Percentiles rank a stretch among this genome's conserved stretches.
These are phyloP conservation scores for Fraxinus americana DNA, from an alignment of 257 asterid genomes.

Conservation along the genomic window DNA sequence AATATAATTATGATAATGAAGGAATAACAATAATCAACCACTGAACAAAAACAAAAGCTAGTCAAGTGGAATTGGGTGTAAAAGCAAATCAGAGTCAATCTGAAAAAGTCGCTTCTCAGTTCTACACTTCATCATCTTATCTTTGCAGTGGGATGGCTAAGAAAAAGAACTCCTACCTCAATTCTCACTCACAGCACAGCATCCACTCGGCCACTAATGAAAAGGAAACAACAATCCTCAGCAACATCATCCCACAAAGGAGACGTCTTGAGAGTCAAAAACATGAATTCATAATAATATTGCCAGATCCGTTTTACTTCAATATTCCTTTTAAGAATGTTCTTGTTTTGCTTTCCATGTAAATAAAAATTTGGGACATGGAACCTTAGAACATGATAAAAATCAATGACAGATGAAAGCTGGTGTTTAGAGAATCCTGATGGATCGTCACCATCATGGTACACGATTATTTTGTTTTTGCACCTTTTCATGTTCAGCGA, in stretches of 20 bases:
- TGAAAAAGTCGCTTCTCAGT: background rate
- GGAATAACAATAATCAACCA: background rate
- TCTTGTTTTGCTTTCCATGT: background rate
- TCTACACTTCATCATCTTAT: background rate
- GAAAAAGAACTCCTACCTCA: background rate
- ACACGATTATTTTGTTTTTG: background rate
- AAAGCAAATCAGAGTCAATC: background rate
- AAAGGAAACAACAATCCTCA: background rate
- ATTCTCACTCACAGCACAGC: background rate
- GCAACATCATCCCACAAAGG: background rate
- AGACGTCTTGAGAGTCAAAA: background rate
- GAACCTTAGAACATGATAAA: background rate
- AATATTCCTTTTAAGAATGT: background rate
- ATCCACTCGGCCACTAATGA: background rate
- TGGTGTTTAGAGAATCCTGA: constrained; percentile 1
- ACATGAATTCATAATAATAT: background rate
- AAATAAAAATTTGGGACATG: background rate
- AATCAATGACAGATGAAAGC: background rate
- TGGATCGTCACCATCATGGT: background rate
- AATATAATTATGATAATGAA: background rate
- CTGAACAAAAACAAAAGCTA: background rate
- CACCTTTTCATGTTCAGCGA: background rate
- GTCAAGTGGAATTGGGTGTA: background rate
- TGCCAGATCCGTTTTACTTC: background rate
- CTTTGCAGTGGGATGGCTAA: background rate